Percentiles rank a stretch among this genome's conserved stretches.
Conservation (phyloP, 257 asterid genomes). For the Salvia rosmarinus region DNA sequence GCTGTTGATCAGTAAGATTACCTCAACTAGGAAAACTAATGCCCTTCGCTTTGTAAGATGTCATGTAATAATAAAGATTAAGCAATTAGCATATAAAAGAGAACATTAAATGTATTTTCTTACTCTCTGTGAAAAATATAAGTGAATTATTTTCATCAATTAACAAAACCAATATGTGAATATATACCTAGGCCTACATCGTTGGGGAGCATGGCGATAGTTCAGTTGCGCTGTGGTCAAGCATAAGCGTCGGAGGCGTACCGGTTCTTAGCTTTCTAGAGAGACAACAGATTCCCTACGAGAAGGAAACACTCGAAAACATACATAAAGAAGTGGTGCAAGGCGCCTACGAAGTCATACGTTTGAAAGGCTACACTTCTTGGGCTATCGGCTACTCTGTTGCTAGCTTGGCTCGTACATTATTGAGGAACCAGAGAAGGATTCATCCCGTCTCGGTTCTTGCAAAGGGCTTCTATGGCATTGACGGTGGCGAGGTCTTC, state of each 20-base stretch:
- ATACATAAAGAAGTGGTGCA: conserved; percentile 76
- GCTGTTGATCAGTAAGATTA: not conserved
- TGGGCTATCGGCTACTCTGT: conserved; percentile 97
- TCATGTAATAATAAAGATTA: not conserved
- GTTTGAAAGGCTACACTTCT: conserved; percentile 85
- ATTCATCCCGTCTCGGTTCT: conserved; percentile 88
- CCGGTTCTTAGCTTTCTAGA: conserved; percentile 68
- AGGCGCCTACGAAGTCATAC: conserved; percentile 81
- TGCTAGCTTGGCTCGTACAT: conserved; percentile 71
- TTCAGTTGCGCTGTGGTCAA: conserved; percentile 92
- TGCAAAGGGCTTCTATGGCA: conserved; percentile 69
- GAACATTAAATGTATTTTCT: too few relatives aligned
- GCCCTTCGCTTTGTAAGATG: not conserved
- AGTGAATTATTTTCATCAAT: not conserved
- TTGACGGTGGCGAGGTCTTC: conserved; percentile 68
- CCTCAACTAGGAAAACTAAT: not conserved
- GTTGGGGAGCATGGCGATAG: conserved; percentile 95
- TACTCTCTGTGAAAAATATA: too few relatives aligned
- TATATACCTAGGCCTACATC: conserved; percentile 65
- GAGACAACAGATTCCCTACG: conserved; percentile 70
- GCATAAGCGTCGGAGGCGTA: conserved; percentile 91
- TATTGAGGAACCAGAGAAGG: conserved; percentile 76
- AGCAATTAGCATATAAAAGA: too few relatives aligned
- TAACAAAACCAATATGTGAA: not conserved
- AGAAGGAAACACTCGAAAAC: conserved; percentile 65